Evolutionary conservation across 345 rosid species (phyloP).

Genomic region (Gossypium australe): DNA sequence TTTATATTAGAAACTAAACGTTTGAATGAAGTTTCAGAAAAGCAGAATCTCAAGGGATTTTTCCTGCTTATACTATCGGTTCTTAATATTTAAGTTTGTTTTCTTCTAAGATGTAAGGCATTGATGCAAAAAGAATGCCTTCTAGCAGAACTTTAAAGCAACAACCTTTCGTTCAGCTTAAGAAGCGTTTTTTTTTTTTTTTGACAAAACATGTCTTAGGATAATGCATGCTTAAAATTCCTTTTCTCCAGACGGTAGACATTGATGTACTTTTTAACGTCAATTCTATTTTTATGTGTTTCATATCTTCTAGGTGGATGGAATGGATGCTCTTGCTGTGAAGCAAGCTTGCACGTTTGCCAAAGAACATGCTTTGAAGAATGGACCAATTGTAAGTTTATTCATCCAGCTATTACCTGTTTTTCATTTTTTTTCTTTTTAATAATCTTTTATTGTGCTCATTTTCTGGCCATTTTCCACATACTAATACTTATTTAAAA

Average conservation of each 20-base stretch:
- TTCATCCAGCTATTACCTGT: not conserved
- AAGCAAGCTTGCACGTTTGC: constrained; percentile 97
- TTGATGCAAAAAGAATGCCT: not conserved
- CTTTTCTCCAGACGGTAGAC: not conserved
- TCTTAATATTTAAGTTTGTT: not conserved
- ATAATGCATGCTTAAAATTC: not conserved
- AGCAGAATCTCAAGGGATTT: not conserved
- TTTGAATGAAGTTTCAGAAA: not conserved
- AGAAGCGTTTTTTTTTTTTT: not conserved
- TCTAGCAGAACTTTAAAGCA: not conserved
- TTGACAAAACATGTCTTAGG: not conserved
- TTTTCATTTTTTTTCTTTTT: not conserved
- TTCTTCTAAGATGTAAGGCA: not conserved
- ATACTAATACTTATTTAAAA: not conserved
- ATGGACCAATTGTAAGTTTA: constrained; percentile 87
- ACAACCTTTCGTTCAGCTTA: not conserved
- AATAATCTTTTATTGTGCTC: not conserved
- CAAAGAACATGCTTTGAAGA: constrained; percentile 79
- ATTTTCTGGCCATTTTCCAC: not conserved
- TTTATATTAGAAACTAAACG: not conserved
- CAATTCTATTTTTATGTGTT: not conserved
- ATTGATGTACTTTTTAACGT: not conserved
- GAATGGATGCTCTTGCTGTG: constrained; percentile 97
- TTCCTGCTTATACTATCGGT: not conserved
- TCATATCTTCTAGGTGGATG: constrained; percentile 54